These are phyloP conservation scores for Talaromyces adpressus DNA, from an alignment of 495 filamentous ascomycete species.

Conservation along the genomic window DNA sequence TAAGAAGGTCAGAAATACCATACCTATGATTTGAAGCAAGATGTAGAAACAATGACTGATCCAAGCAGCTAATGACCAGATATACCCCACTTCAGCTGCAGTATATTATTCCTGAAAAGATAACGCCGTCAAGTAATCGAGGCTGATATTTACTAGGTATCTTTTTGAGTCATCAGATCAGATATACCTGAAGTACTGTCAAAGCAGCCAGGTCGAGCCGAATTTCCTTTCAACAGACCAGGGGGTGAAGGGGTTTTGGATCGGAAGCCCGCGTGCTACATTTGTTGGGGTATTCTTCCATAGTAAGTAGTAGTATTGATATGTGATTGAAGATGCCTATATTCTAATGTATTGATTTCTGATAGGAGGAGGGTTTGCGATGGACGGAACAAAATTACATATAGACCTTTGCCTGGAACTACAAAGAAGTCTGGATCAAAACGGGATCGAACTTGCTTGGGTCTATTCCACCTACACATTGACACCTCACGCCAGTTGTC, in stretches of 20 bases:
- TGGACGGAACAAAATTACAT: conserved; percentile 8
- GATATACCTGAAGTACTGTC: conserved; percentile 8
- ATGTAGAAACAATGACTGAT: conserved; percentile 1
- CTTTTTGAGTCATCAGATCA: conserved; percentile 7
- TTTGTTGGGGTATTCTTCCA: conserved; percentile 54
- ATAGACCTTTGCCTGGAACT: conserved; percentile 6
- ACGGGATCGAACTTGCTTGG: conserved; percentile 6
- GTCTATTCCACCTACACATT: conserved; percentile 42
- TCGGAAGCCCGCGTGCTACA: conserved; percentile 47
- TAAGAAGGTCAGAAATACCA: conserved; percentile 5
- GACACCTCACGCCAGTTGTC: conserved; percentile 49
- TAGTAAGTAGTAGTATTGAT: conserved; percentile 29
- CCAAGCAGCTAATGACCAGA: conserved; percentile 6
- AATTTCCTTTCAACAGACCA: conserved; percentile 16
- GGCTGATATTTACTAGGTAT: conserved; percentile 9
- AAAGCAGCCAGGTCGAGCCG: background rate
- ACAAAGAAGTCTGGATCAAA: conserved; percentile 5
- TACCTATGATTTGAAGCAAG: background rate
- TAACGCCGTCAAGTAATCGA: conserved; percentile 1
- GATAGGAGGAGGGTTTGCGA: conserved; percentile 8
- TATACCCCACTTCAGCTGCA: conserved; percentile 7
- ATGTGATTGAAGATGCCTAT: conserved; percentile 1
- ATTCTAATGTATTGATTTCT: conserved; percentile 6
- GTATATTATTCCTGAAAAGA: conserved; percentile 1
- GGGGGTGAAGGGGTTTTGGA: conserved; percentile 48